Evolutionary conservation across 2,329 filamentous ascomycete species (phyloP).

Genomic region (Beauveria sp.): DNA sequence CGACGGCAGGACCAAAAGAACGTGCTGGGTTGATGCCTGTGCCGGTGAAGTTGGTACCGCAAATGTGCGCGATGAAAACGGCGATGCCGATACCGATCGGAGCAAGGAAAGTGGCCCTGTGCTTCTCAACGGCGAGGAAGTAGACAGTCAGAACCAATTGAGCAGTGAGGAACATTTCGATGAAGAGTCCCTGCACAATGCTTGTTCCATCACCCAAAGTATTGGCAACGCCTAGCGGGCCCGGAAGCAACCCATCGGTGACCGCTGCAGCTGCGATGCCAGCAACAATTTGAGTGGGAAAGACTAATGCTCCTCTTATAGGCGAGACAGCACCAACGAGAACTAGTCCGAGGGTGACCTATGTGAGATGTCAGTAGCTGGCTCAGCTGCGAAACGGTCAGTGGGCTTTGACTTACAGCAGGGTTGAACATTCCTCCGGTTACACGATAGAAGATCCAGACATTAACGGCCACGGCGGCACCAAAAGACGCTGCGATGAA

Average conservation of each 20-base stretch:
- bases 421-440: conserved; percentile 46
- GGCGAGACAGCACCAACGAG: conserved; percentile 50
- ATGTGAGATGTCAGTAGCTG: background rate
- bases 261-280: conserved; percentile 53
- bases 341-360: conserved; percentile 52
- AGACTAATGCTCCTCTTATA: conserved; percentile 42
- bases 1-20: conserved; percentile 41
- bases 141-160: conserved; percentile 58
- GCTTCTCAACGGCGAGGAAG: conserved; percentile 67
- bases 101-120: conserved; percentile 63
- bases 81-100: conserved; percentile 65
- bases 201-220: conserved; percentile 43
- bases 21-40: conserved; percentile 44
- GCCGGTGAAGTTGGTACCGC: conserved; percentile 39
- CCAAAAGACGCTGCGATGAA: conserved; percentile 45
- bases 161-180: conserved; percentile 59
- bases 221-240: conserved; percentile 47
- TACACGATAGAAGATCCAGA: conserved; percentile 50
- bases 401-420: conserved; percentile 28
- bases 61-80: conserved; percentile 53
- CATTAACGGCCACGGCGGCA: conserved; percentile 42
- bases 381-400: background rate
- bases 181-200: conserved; percentile 52
- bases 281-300: conserved; percentile 50
- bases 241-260: conserved; percentile 50